Percentiles rank a stretch among this genome's conserved stretches.
Evolutionary conservation across 257 asterid species (phyloP).

Genomic region (Nicotiana knightiana): DNA sequence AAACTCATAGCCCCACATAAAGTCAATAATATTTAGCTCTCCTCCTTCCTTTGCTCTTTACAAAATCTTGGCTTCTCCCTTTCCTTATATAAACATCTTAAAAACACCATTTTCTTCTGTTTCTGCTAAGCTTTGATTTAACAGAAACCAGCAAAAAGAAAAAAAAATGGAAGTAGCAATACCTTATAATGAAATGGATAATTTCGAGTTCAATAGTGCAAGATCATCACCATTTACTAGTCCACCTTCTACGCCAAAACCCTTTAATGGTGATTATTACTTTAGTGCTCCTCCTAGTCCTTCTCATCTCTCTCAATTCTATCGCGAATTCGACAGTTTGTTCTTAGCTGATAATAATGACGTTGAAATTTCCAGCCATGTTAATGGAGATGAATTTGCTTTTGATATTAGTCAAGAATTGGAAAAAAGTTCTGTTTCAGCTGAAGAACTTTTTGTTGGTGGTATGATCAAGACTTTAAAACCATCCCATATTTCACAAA

Average conservation of each 20-base stretch:
- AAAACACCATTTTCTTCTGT: neutral
- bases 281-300: constrained; percentile 78
- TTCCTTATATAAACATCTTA: neutral
- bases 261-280: constrained; percentile 41
- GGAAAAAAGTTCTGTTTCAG: constrained; percentile 41
- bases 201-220: constrained; percentile 42
- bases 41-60: neutral
- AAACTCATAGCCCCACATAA: neutral
- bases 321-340: constrained; percentile 31
- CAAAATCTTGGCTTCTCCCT: neutral
- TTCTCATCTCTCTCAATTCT: constrained; percentile 40
- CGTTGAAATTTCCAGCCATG: neutral
- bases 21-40: constrained; percentile 21
- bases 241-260: constrained; percentile 36
- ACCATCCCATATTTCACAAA: constrained; percentile 25
- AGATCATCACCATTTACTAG: constrained; percentile 34
- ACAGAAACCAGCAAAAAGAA: neutral
- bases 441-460: constrained; percentile 71
- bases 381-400: constrained; percentile 38
- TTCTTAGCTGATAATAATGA: neutral
- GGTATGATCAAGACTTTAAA: constrained; percentile 61
- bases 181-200: constrained; percentile 24
- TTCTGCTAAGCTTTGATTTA: neutral
- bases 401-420: constrained; percentile 40
- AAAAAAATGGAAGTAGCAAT: constrained; percentile 45